A percentile compares a stretch with the other conserved stretches of the same genome.
Evolutionary conservation across 176 grass and related monocot genomes (phyloP).

Genomic region (Olyra latifolia): DNA sequence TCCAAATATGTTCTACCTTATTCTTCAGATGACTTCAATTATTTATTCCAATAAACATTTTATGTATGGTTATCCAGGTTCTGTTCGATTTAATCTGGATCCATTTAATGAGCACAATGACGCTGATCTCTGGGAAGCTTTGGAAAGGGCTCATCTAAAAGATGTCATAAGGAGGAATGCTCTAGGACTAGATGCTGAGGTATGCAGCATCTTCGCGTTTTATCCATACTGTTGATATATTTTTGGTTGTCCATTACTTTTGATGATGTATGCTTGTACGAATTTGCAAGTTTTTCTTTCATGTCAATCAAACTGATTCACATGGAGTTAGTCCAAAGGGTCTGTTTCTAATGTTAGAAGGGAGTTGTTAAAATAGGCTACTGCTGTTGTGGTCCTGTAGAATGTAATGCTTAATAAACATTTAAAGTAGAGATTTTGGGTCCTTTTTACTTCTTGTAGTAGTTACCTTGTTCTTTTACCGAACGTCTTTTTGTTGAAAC

Average conservation of each 20-base stretch:
- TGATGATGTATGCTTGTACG: background rate
- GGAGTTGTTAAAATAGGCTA: conserved; percentile 18
- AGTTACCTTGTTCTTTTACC: background rate
- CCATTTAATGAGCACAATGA: conserved; percentile 98
- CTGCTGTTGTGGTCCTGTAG: background rate
- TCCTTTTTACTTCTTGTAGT: background rate
- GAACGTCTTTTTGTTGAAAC: conserved; percentile 4
- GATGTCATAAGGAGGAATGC: conserved; percentile 89
- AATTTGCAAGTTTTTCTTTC: conserved; percentile 11
- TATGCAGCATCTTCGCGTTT: conserved; percentile 46
- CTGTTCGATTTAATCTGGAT: conserved; percentile 98
- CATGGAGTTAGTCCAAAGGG: background rate
- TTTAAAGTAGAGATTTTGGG: conserved; percentile 1
- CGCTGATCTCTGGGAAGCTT: conserved; percentile 95
- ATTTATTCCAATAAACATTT: conserved; percentile 1
- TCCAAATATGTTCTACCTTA: background rate
- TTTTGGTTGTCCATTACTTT: background rate
- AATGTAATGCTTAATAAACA: background rate
- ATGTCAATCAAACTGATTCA: background rate
- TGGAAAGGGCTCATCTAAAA: conserved; percentile 98
- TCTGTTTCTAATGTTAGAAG: conserved; percentile 11
- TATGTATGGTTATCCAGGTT: conserved; percentile 52
- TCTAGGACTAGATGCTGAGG: conserved; percentile 88
- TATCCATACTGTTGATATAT: background rate
- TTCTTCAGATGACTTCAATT: background rate